These are phyloP conservation scores for Solanum hybrid DNA, from an alignment of 305 asterid species.

Conservation along the genomic window DNA sequence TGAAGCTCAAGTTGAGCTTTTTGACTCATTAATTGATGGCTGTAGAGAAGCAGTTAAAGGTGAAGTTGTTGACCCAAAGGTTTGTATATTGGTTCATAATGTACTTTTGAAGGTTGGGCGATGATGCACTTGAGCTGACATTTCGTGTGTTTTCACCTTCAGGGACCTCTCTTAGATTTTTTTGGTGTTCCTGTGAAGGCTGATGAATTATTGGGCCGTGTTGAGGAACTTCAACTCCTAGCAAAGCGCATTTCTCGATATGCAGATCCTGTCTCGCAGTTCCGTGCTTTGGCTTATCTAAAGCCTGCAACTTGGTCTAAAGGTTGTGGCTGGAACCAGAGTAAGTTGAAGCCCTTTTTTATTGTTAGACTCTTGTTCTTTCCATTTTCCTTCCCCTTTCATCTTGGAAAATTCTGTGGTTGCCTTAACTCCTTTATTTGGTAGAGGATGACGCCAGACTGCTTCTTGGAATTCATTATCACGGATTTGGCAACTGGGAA, in stretches of 20 bases:
- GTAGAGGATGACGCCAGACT: slow-evolving; percentile 98
- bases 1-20: slow-evolving; percentile 93
- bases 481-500: slow-evolving; percentile 99
- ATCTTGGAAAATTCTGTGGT: background rate
- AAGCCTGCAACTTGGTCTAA: slow-evolving; percentile 98
- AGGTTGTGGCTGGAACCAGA: slow-evolving; percentile 99
- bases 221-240: slow-evolving; percentile 93
- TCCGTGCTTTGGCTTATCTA: slow-evolving; percentile 74
- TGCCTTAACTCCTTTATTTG: slow-evolving; percentile 7
- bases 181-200: slow-evolving; percentile 98
- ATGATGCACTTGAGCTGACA: slow-evolving; percentile 18
- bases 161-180: slow-evolving; percentile 97
- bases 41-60: slow-evolving; percentile 85
- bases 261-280: slow-evolving; percentile 83
- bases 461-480: slow-evolving; percentile 89
- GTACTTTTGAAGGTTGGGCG: background rate
- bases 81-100: slow-evolving; percentile 17
- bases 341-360: slow-evolving; percentile 38
- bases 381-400: background rate
- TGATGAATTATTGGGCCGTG: slow-evolving; percentile 84
- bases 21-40: slow-evolving; percentile 88
- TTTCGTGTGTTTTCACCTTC: slow-evolving; percentile 10
- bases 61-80: slow-evolving; percentile 72
- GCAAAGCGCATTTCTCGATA: slow-evolving; percentile 88
- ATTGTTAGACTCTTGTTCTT: background rate